Evolutionary conservation across 352 stramenopile species (phyloP).

Genomic region (Globisporangium cystogenes): DNA sequence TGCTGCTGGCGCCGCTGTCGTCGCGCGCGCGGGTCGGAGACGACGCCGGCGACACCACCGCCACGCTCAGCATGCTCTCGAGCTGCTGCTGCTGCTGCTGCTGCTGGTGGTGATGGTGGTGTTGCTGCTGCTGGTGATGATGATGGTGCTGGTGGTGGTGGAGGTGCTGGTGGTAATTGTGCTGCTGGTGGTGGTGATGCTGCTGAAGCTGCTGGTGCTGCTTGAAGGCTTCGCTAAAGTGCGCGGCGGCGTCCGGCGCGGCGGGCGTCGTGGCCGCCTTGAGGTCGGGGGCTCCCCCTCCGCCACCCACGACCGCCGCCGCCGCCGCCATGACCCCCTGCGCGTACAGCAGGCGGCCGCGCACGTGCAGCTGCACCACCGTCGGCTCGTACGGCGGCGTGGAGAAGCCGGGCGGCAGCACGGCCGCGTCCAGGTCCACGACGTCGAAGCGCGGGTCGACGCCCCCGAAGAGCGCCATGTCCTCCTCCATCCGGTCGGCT

Average conservation of each 20-base stretch:
- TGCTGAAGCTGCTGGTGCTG: neutral
- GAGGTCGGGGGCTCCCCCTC: neutral
- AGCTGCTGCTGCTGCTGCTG: slow-evolving; percentile 9
- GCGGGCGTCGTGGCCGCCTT: neutral
- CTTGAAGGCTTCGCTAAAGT: slow-evolving; percentile 1
- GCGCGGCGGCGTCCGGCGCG: neutral
- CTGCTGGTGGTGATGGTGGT: neutral
- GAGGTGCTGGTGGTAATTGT: neutral
- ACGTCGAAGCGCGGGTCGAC: slow-evolving; percentile 46
- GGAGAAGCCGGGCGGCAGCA: slow-evolving; percentile 40
- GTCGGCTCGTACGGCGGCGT: slow-evolving; percentile 17
- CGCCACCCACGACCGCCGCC: too few relatives aligned
- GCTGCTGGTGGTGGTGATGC: neutral
- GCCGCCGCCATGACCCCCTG: neutral
- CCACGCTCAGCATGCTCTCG: slow-evolving; percentile 3
- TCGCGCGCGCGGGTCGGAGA: neutral
- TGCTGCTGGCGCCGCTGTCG: neutral
- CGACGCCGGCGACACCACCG: slow-evolving; percentile 4
- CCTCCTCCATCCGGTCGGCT: slow-evolving; percentile 37
- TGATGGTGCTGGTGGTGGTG: neutral
- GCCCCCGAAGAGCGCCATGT: slow-evolving; percentile 51
- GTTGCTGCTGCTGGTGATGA: neutral
- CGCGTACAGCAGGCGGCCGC: neutral
- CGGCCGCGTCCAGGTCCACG: slow-evolving; percentile 38
- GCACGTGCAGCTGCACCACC: neutral